These are phyloP conservation scores for Leccinum olivaceopallidum DNA, from an alignment of 768 basidiomycete genomes.

Conservation along the genomic window DNA sequence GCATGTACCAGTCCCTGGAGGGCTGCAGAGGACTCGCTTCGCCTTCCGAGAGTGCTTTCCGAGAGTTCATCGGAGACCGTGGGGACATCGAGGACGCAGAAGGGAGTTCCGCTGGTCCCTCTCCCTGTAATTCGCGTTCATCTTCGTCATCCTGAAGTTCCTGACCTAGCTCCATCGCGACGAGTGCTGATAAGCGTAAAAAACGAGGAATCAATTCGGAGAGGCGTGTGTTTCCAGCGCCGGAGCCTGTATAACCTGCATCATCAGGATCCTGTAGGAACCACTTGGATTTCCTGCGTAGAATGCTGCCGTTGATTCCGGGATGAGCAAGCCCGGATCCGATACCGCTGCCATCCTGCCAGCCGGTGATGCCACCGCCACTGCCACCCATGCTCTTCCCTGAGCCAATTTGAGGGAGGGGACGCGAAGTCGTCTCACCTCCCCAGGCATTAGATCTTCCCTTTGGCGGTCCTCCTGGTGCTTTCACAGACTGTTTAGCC, in stretches of 20 bases:
- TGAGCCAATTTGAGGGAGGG: slow-evolving; percentile 17
- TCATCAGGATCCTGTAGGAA: slow-evolving; percentile 23
- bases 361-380: slow-evolving; percentile 61
- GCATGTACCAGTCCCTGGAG: slow-evolving; percentile 78
- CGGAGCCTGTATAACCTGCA: slow-evolving; percentile 32
- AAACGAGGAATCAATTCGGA: slow-evolving; percentile 70
- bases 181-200: slow-evolving; percentile 73
- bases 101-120: slow-evolving; percentile 22
- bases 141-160: slow-evolving; percentile 63
- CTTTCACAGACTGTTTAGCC: slow-evolving; percentile 41
- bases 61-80: slow-evolving; percentile 9
- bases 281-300: slow-evolving; percentile 50
- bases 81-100: slow-evolving; percentile 16
- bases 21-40: slow-evolving; percentile 60
- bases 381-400: slow-evolving; percentile 31
- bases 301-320: slow-evolving; percentile 53
- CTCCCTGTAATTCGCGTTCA: slow-evolving; percentile 33
- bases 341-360: slow-evolving; percentile 74
- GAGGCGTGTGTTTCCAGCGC: slow-evolving; percentile 63
- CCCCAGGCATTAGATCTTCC: slow-evolving; percentile 28
- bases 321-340: slow-evolving; percentile 67
- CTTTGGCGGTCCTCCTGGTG: slow-evolving; percentile 27
- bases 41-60: slow-evolving; percentile 35
- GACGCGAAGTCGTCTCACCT: slow-evolving; percentile 25
- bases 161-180: slow-evolving; percentile 73